Percentiles rank a stretch among this genome's conserved stretches.
phyloP scores from a whole-genome alignment of 2,329 filamentous ascomycete species.

The Drechslerella stenobrocha region DNA sequence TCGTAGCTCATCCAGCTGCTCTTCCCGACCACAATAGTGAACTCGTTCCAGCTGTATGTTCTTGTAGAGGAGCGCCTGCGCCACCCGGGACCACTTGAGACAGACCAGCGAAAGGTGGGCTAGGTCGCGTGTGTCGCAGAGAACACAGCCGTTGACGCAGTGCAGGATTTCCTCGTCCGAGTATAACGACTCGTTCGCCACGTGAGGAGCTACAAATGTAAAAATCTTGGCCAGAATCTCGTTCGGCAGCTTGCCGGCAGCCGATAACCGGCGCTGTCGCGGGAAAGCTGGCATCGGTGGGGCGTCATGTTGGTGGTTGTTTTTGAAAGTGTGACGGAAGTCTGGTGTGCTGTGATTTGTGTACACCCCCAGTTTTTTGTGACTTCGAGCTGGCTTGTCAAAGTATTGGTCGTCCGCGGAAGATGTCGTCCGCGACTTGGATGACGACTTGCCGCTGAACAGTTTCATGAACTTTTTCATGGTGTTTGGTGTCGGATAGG shows the following conservation, averaged over 20 bases:
- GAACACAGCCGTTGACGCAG: constrained; percentile 80
- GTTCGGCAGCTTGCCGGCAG: constrained; percentile 64
- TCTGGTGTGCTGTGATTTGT: constrained; percentile 41
- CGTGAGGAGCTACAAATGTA: constrained; percentile 78
- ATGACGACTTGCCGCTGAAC: constrained; percentile 30
- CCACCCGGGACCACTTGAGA: constrained; percentile 69
- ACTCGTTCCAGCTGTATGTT: constrained; percentile 91
- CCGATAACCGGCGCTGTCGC: constrained; percentile 24
- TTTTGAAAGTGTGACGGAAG: constrained; percentile 45
- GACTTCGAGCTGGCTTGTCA: constrained; percentile 29
- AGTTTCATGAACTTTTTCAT: constrained; percentile 47
- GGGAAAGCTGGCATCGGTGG: constrained; percentile 33
- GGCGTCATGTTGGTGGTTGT: constrained; percentile 32
- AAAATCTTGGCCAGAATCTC: constrained; percentile 78
- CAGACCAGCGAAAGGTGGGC: constrained; percentile 76
- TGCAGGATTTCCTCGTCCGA: constrained; percentile 75
- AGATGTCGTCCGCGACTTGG: constrained; percentile 26
- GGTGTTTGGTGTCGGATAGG: constrained; percentile 6
- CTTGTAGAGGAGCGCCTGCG: constrained; percentile 67
- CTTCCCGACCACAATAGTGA: constrained; percentile 89
- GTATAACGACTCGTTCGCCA: constrained; percentile 74
- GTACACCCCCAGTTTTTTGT: constrained; percentile 39
- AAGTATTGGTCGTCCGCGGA: constrained; percentile 34
- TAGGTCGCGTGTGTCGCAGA: constrained; percentile 88
- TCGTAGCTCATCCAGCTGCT: constrained; percentile 75